A percentile compares a stretch with the other conserved stretches of the same genome.
These are phyloP conservation scores for Monosporascus sp. DNA, from an alignment of 2,329 filamentous ascomycete species.

Conservation along the genomic window DNA sequence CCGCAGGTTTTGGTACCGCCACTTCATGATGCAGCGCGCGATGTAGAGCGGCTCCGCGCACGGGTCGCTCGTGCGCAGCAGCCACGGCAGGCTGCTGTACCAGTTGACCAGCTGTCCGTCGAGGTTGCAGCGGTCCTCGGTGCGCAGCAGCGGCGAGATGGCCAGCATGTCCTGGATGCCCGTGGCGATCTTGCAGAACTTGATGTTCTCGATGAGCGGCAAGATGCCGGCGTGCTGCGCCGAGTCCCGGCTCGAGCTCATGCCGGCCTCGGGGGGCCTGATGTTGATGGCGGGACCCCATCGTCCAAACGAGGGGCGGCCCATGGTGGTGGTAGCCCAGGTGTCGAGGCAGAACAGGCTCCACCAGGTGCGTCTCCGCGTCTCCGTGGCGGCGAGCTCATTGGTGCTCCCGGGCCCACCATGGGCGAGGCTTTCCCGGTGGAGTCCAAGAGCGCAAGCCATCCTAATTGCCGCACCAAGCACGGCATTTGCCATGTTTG, in stretches of 20 bases:
- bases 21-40: conserved; percentile 71
- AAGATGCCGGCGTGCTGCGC: conserved; percentile 60
- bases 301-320: conserved; percentile 63
- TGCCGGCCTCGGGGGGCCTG: conserved; percentile 50
- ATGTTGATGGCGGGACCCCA: conserved; percentile 65
- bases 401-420: conserved; percentile 29
- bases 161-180: conserved; percentile 72
- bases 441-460: conserved; percentile 67
- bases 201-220: conserved; percentile 69
- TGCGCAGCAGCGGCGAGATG: conserved; percentile 60
- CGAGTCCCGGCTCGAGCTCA: conserved; percentile 42
- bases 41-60: conserved; percentile 67
- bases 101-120: conserved; percentile 66
- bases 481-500: conserved; percentile 70
- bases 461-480: conserved; percentile 67
- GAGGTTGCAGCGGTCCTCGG: conserved; percentile 59
- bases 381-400: conserved; percentile 51
- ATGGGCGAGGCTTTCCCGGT: conserved; percentile 52
- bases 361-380: conserved; percentile 67
- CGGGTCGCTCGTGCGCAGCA: conserved; percentile 58
- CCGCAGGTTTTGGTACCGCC: conserved; percentile 73
- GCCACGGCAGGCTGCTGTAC: conserved; percentile 65
- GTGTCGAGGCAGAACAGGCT: conserved; percentile 68
- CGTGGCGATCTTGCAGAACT: conserved; percentile 74
- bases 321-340: conserved; percentile 67